These are phyloP conservation scores for Kurtzmaniella fragi DNA, from an alignment of 805 yeast genomes.

Conservation along the genomic window DNA sequence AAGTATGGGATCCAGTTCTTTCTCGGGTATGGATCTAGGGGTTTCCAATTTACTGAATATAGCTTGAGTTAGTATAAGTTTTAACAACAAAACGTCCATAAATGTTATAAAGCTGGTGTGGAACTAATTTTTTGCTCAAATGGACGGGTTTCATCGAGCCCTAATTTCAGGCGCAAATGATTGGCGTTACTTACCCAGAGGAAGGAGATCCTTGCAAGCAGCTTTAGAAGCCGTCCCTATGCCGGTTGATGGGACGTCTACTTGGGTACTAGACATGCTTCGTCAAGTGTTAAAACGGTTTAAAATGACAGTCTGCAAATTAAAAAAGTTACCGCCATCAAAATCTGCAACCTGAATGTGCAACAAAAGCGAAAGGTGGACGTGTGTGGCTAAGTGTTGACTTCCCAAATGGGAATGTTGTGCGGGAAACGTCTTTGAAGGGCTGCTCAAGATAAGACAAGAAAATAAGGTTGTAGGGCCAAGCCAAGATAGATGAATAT, in stretches of 20 bases:
- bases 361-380: conserved; percentile 3
- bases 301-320: too few species aligned
- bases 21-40: conserved; percentile 2
- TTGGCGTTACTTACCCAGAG: too few species aligned
- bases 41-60: conserved; percentile 1
- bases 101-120: background rate
- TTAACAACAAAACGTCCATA: background rate
- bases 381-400: conserved; percentile 4
- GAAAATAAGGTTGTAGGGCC: too few species aligned
- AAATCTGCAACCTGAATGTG: conserved; percentile 5
- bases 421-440: too few species aligned
- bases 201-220: too few species aligned
- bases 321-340: too few species aligned
- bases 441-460: too few species aligned
- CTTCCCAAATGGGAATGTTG: conserved; percentile 2
- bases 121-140: background rate
- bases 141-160: background rate
- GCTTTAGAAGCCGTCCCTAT: too few species aligned
- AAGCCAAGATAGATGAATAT: too few species aligned
- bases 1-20: conserved; percentile 25
- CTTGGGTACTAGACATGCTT: too few species aligned
- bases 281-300: too few species aligned
- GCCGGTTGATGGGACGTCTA: too few species aligned
- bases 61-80: conserved; percentile 3
- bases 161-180: background rate